Evolutionary conservation across 371 early-diverging fungal species (phyloP), one percentile per base, ranked within the genome.

Genomic region (Scutellospora calospora): DNA sequence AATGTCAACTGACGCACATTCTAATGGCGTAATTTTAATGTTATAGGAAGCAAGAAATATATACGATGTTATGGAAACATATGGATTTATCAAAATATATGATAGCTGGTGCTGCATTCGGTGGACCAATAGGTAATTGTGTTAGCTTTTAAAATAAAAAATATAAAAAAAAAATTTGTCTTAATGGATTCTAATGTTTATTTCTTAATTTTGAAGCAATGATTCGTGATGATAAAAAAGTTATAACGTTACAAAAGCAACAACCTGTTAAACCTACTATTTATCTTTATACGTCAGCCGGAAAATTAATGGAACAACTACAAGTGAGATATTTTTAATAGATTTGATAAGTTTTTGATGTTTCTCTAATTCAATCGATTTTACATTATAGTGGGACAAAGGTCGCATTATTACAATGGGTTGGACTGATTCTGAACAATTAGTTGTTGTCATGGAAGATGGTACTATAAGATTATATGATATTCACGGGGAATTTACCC

Each of bases 101-200:
- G 81, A 90, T 96, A 54, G 93, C 97, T 0, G 94, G 92, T 0
- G 95, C 97, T 18, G 93, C 94, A 2, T 94, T 91, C 87, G 98
- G 97, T 45, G 98, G 98, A 14, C 98, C 98, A 8, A 91, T 98
- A 54, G 97, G 97, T 95, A 91, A 66, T n/a, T n/a, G n/a, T n/a
- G n/a, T n/a, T n/a, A n/a, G n/a, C n/a, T n/a, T n/a, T n/a, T n/a
- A n/a, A n/a, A n/a, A n/a, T n/a, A n/a, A n/a, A n/a, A n/a, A n/a
- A n/a, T n/a, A n/a, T n/a, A n/a, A n/a, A n/a, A n/a, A n/a, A n/a
- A n/a, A n/a, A 18, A 65, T 18, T 1, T 60, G 22, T 25, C 38
- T 18, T 38, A n/a, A n/a, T n/a, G n/a, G n/a, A n/a, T n/a, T n/a
- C n/a, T n/a, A 25, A 4, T 51, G 20, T 18, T 62, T 72, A 22